Evolutionary conservation across 1,284 basidiomycete species (phyloP).

Genomic region (Ustilago tritici): DNA sequence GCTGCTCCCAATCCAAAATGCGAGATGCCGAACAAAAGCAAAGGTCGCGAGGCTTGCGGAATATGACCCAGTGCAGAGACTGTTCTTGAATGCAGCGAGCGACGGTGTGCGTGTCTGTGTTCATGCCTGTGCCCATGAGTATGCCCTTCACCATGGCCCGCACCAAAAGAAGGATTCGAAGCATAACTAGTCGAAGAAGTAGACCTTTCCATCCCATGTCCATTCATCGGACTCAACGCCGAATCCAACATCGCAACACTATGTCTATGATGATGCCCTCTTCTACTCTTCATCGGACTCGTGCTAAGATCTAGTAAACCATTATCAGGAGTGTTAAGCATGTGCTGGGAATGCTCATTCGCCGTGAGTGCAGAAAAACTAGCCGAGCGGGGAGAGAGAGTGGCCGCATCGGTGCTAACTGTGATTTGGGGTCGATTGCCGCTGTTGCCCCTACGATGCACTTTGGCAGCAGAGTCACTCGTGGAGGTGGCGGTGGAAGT

Average conservation of each 20-base stretch:
- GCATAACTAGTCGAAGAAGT: constrained; percentile 30
- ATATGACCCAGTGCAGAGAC: constrained; percentile 61
- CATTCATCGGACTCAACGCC: constrained; percentile 33
- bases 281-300: constrained; percentile 52
- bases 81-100: constrained; percentile 35
- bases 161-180: constrained; percentile 29
- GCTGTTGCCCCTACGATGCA: constrained; percentile 38
- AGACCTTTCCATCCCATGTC: constrained; percentile 35
- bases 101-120: constrained; percentile 35
- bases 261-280: constrained; percentile 60
- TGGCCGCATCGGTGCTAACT: constrained; percentile 43
- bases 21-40: constrained; percentile 70
- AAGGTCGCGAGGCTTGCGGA: constrained; percentile 69
- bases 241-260: constrained; percentile 57
- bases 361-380: constrained; percentile 40
- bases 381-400: constrained; percentile 47
- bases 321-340: constrained; percentile 22
- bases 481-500: constrained; percentile 6
- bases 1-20: constrained; percentile 73
- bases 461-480: constrained; percentile 7
- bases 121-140: constrained; percentile 11
- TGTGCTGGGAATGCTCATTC: constrained; percentile 12
- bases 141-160: constrained; percentile 3
- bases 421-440: constrained; percentile 54
- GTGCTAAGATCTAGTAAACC: constrained; percentile 29